Percentiles rank a stretch among this genome's conserved stretches.
Conservation (phyloP, 306 rosid genomes). For the Luffa acutangula region DNA sequence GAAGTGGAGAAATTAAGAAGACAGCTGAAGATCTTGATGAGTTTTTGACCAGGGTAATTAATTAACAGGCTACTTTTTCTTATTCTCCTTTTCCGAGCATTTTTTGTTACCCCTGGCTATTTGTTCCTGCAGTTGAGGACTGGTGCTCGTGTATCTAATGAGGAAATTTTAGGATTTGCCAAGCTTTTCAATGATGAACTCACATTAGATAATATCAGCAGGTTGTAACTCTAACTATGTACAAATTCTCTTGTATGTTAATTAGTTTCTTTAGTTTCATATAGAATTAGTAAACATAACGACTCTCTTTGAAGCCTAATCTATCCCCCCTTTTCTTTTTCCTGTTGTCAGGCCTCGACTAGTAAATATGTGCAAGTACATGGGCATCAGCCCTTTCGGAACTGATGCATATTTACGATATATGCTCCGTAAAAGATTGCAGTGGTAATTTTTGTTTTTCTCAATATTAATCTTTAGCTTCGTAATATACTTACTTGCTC, state of each 20-base stretch:
- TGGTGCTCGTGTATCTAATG: constrained; percentile 69
- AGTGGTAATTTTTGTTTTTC: constrained; percentile 26
- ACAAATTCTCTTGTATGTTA: background rate
- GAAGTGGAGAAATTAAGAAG: constrained; percentile 80
- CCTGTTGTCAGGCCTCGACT: constrained; percentile 66
- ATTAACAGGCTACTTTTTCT: background rate
- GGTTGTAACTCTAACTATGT: constrained; percentile 23
- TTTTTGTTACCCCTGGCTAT: background rate
- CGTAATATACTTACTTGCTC: background rate
- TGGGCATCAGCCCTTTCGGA: constrained; percentile 84
- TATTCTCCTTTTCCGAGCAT: background rate
- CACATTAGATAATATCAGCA: constrained; percentile 90
- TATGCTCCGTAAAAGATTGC: constrained; percentile 74
- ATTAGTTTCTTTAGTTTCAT: background rate
- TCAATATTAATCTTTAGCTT: background rate
- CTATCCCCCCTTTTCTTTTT: background rate
- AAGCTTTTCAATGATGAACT: constrained; percentile 94
- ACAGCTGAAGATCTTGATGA: constrained; percentile 94
- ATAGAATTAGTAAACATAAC: background rate
- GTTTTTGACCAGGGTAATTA: constrained; percentile 54
- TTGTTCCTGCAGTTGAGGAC: constrained; percentile 50
- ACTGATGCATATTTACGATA: constrained; percentile 82
- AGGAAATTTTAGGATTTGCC: constrained; percentile 89
- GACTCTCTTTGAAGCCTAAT: background rate
- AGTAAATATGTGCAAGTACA: constrained; percentile 96